Base-by-base conservation (phyloP, 2,329 filamentous ascomycete genomes). In the Fusarium pseudonygamai region DNA sequence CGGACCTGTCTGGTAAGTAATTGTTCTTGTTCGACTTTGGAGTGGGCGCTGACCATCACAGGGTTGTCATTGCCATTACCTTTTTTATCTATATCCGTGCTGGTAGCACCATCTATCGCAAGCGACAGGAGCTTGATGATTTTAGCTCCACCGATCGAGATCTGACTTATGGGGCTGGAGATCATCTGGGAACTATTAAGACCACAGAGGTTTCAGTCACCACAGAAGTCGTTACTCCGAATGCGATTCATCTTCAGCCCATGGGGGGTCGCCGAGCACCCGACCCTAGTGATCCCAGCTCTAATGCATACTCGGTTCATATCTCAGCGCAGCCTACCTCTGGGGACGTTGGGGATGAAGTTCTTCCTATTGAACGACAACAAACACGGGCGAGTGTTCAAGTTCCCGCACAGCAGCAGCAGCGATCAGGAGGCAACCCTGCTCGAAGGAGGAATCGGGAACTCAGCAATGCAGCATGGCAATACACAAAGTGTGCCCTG, bases 401-500 rank as follows among this genome's bases (percentile, higher is more conserved):
- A 14, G 43, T n/a, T 15, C 47, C 67, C 7, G 60, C 68, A 67
- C 73, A 71, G 59, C 64, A 67, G 5, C 64, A 47, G 45, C 45
- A 69, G 67, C 64, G 69, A 70, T 72, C 63, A 64, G 71, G 60
- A 68, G 79, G 61, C 67, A 82, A 64, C 69, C 76, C 69, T 64
- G 79, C 69, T 65, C 82, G 78, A 67, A 82, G 76, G 76, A 83
- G 77, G 69, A 83, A 84, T 40, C 83, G 86, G 64, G 88, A 90
- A 63, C 84, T 89, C 26, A 91, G 88, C 78, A 91, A 86, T 40
- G 91, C 91, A 6, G 89, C 91, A 3, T 92, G 89, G 89, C 87
- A 88, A 3, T 93, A 93, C 78, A 89, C 91, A 63, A 92, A 92
- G 75, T 92, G 91, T 52, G 88, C 92, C 1, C 84, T 93, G 34